phyloP scores from a whole-genome alignment of 1,139 yeast genomes.

The Debaryomyces robertsiae region DNA sequence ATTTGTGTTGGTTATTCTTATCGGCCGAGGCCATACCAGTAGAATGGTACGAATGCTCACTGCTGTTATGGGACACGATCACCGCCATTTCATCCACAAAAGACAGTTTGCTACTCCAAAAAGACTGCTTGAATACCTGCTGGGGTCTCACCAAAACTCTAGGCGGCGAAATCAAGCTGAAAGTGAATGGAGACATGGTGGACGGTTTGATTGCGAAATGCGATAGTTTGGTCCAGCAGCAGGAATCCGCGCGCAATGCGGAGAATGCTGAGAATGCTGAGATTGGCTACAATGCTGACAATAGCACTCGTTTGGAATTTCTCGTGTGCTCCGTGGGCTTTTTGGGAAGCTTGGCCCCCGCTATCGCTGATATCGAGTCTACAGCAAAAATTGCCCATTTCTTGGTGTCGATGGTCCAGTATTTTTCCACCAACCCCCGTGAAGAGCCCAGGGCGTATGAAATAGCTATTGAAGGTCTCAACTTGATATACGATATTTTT shows the following conservation, averaged over 20 bases:
- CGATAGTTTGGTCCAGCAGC: slow-evolving; percentile 13
- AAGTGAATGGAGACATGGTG: slow-evolving; percentile 29
- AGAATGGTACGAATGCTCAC: slow-evolving; percentile 35
- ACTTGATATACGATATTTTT: slow-evolving; percentile 73
- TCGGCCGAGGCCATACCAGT: slow-evolving; percentile 37
- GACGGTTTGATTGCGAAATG: slow-evolving; percentile 27
- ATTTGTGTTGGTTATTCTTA: slow-evolving; percentile 58
- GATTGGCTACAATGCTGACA: too few species aligned
- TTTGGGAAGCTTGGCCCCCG: slow-evolving; percentile 55
- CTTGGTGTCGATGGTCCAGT: slow-evolving; percentile 36
- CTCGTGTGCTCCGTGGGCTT: slow-evolving; percentile 48
- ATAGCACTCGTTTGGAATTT: slow-evolving; percentile 25
- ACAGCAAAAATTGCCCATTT: slow-evolving; percentile 52
- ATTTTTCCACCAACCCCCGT: slow-evolving; percentile 18
- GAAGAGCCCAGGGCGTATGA: slow-evolving; percentile 29
- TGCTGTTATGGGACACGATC: slow-evolving; percentile 41
- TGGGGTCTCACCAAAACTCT: slow-evolving; percentile 61
- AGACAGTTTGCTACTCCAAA: slow-evolving; percentile 34
- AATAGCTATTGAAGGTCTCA: slow-evolving; percentile 60
- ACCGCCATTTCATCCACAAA: slow-evolving; percentile 19
- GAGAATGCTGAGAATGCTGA: too few species aligned
- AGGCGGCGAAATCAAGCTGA: slow-evolving; percentile 34
- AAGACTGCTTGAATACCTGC: slow-evolving; percentile 55
- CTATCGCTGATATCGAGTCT: slow-evolving; percentile 46
- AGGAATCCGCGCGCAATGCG: not conserved